Evolutionary conservation across 129 eudicot species (phyloP), one percentile per base, ranked within the genome.

Genomic region (Artemisia argyi): DNA sequence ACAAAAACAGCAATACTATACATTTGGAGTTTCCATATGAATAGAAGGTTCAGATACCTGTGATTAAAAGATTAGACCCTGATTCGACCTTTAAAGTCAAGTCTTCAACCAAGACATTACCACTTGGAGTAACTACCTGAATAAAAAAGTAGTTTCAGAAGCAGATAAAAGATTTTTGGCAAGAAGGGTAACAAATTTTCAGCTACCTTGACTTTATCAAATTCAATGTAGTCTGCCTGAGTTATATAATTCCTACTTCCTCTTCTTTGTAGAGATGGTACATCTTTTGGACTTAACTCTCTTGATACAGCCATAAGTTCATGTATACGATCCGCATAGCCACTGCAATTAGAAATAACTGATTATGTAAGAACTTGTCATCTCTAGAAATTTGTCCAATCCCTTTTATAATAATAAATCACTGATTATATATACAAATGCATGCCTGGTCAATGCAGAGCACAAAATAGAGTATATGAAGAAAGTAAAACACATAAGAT

Each of bases 91-190:
- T 86, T 14, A 95, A 82, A 62, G 89, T 84, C 78, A 95, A 81
- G 75, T 91, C 97, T 78, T 95, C 97, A 65, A 95, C 99, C 85
- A 95, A 83, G 52, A 95, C 96, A 83, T 95, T 95, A 66, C 97
- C 96, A 74, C 97, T 91, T 65, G 99, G 99, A 55, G 99, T 95
- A 79, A 95, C 99, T 80, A 95, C 99, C 99, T 95, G 97, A 62
- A 69, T 10, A 48, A 11, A 18, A 14, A 61, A 22, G 49, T 42
- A 65, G 70, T 50, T 57, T 64, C 63, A 63, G 11, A 13, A 9
- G 17, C 17, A 80, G n/a, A 58, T 22, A 32, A 22, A 54, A 49
- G 54, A 17, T 69, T 22, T 46, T 48, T 51, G 11, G 52, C 69
- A 35, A 79, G 53, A 61, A 12, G 20, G 44, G 68, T n/a, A 58